Evolutionary conservation across 495 filamentous ascomycete genomes (phyloP).

Genomic region (Neurospora sp.): DNA sequence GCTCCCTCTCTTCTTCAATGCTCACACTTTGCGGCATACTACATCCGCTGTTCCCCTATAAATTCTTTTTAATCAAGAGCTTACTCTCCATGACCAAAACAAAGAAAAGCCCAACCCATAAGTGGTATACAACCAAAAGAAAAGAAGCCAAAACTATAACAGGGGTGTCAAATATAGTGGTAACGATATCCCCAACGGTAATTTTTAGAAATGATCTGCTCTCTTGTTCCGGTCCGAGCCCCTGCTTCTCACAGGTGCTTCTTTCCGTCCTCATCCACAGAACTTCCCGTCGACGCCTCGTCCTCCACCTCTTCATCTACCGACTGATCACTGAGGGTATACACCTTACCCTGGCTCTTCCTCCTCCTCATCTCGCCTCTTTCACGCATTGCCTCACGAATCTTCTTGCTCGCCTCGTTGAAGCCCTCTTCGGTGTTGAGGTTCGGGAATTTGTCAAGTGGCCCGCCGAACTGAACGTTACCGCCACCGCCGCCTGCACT

Average conservation of each 20-base stretch:
- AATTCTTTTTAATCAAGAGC: background rate
- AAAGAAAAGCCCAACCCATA: background rate
- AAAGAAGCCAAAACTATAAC: background rate
- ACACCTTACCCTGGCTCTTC: slow-evolving; percentile 42
- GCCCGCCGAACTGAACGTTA: slow-evolving; percentile 1
- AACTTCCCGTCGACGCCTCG: background rate
- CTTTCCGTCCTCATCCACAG: background rate
- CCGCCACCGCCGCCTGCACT: slow-evolving; percentile 52
- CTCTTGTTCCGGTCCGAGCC: background rate
- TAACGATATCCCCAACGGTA: background rate
- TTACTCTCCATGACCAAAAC: background rate
- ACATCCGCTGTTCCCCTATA: background rate
- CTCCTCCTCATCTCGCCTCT: slow-evolving; percentile 62
- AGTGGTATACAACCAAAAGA: background rate
- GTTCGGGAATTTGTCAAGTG: slow-evolving; percentile 56
- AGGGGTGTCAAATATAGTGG: background rate
- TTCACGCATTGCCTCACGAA: slow-evolving; percentile 82
- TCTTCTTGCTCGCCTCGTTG: slow-evolving; percentile 74
- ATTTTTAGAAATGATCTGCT: background rate
- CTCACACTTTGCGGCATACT: background rate
- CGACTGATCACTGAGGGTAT: background rate
- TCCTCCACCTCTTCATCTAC: background rate
- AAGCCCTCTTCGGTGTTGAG: slow-evolving; percentile 62
- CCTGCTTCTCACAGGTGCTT: background rate
- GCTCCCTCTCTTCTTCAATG: background rate